Evolutionary conservation across 179 eudicot species (phyloP).

Genomic region (Patellifolia procumbens): DNA sequence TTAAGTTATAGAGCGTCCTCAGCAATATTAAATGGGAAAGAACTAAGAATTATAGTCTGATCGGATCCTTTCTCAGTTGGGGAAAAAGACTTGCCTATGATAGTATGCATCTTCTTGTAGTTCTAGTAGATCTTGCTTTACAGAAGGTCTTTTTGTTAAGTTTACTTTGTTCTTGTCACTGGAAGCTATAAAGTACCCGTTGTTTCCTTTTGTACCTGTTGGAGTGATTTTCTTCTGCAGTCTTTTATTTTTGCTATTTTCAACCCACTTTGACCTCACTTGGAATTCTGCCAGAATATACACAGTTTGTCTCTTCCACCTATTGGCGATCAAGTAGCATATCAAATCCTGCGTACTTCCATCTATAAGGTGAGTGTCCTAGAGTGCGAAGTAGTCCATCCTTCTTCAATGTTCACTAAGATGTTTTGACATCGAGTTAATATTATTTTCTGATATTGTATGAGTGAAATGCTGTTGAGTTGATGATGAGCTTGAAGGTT

Average conservation of each 20-base stretch:
- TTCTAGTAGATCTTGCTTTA: no score
- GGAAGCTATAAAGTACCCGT: neutral
- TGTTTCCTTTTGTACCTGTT: neutral
- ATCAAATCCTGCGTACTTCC: conserved; percentile 58
- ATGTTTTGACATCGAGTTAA: neutral
- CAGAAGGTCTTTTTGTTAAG: no score
- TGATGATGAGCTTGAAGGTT: conserved; percentile 5
- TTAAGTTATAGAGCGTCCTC: neutral
- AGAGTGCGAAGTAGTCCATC: neutral
- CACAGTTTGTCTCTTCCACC: conserved; percentile 52
- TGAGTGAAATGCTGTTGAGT: neutral
- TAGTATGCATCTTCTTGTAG: neutral
- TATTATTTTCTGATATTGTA: conserved; percentile 1
- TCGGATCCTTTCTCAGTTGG: no score
- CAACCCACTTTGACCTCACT: conserved; percentile 11
- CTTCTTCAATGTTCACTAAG: conserved; percentile 1
- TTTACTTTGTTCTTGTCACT: neutral
- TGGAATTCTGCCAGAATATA: conserved; percentile 56
- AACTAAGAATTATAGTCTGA: neutral
- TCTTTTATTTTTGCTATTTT: neutral
- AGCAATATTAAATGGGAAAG: neutral
- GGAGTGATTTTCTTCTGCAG: neutral
- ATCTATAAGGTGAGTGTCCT: conserved; percentile 60
- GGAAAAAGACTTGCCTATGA: neutral
- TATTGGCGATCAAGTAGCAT: conserved; percentile 33